Percentiles rank a stretch among this genome's conserved stretches.
Conservation (phyloP, 2,329 filamentous ascomycete genomes). For the Phyllachora maydis region DNA sequence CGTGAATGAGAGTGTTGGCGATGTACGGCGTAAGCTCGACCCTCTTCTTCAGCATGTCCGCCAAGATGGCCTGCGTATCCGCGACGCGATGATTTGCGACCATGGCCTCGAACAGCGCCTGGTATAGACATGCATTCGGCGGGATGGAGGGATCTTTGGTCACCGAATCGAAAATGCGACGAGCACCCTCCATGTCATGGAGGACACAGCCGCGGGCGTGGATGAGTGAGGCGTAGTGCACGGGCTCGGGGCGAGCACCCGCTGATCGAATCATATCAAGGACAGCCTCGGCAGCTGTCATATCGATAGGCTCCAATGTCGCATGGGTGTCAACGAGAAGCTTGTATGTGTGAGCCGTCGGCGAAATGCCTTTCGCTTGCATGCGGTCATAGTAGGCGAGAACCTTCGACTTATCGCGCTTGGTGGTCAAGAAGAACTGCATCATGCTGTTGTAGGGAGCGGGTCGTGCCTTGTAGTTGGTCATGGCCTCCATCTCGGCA, state of each 20-base stretch:
- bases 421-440: slow-evolving; percentile 96
- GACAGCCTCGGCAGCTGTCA: slow-evolving; percentile 69
- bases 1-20: slow-evolving; percentile 93
- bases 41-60: slow-evolving; percentile 49
- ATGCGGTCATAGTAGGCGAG: slow-evolving; percentile 90
- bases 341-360: slow-evolving; percentile 94
- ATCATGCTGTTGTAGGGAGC: slow-evolving; percentile 99
- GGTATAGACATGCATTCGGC: slow-evolving; percentile 73
- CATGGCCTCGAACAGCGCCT: slow-evolving; percentile 92
- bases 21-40: slow-evolving; percentile 93
- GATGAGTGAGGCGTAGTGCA: slow-evolving; percentile 89
- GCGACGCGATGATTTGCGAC: slow-evolving; percentile 79
- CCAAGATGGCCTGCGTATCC: slow-evolving; percentile 53
- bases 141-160: slow-evolving; percentile 45
- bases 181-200: slow-evolving; percentile 75
- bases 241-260: slow-evolving; percentile 65
- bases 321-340: slow-evolving; percentile 89
- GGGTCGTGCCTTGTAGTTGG: slow-evolving; percentile 94
- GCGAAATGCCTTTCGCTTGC: slow-evolving; percentile 67
- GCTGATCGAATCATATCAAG: slow-evolving; percentile 56
- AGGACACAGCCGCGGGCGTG: slow-evolving; percentile 89
- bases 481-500: slow-evolving; percentile 97
- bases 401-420: slow-evolving; percentile 88
- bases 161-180: slow-evolving; percentile 63
- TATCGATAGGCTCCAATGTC: slow-evolving; percentile 77